Percentiles rank a stretch among this genome's conserved stretches.
These are phyloP conservation scores for Celoporthe dispersa DNA, from an alignment of 2,329 filamentous ascomycete genomes.

Conservation along the genomic window DNA sequence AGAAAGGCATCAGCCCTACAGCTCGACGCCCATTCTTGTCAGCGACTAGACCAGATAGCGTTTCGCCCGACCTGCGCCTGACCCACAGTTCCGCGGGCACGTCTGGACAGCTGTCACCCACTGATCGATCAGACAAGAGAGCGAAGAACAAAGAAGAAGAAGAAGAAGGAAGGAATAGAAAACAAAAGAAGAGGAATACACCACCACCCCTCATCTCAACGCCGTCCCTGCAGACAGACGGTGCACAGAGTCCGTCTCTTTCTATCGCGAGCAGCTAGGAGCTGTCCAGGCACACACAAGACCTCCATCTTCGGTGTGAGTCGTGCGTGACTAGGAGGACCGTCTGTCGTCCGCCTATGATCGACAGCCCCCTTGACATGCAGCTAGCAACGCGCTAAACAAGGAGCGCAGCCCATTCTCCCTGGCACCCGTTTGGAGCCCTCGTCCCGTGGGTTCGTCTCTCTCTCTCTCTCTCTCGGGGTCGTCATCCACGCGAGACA, in stretches of 20 bases:
- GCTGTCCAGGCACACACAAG: background rate
- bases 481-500: background rate
- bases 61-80: conserved; percentile 27
- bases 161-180: background rate
- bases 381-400: conserved; percentile 14
- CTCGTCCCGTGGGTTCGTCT: background rate
- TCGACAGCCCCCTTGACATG: conserved; percentile 11
- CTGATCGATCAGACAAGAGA: conserved; percentile 3
- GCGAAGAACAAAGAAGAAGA: background rate
- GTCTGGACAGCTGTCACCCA: conserved; percentile 1
- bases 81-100: conserved; percentile 5
- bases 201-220: background rate
- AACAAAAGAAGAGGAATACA: background rate
- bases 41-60: conserved; percentile 11
- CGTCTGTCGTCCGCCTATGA: background rate
- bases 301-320: conserved; percentile 3
- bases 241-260: background rate
- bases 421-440: background rate
- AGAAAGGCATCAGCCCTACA: conserved; percentile 11
- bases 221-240: background rate
- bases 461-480: background rate
- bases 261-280: background rate
- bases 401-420: conserved; percentile 4
- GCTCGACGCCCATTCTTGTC: conserved; percentile 2
- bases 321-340: conserved; percentile 1